phyloP scores from a whole-genome alignment of 345 rosid species.

The Cardamine chenopodiifolia region DNA sequence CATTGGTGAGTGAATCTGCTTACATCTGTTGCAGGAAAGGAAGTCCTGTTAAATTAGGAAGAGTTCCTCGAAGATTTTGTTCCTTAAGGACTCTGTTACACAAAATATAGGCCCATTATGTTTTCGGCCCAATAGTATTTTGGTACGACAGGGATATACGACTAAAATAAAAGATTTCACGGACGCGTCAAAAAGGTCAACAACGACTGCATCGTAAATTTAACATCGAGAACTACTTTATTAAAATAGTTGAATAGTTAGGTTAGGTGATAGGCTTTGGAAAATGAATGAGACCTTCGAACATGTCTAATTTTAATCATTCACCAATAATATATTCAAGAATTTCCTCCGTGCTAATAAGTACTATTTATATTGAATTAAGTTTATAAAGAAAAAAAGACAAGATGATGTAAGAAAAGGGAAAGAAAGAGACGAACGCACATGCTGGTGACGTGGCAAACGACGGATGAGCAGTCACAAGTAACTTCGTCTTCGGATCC shows the following conservation, averaged over 20 bases:
- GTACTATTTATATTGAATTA: too few species aligned
- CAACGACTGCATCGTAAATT: slow-evolving; percentile 10
- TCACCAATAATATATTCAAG: background rate
- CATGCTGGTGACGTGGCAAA: slow-evolving; percentile 51
- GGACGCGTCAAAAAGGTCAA: slow-evolving; percentile 33
- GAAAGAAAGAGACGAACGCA: slow-evolving; percentile 11
- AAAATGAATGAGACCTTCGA: slow-evolving; percentile 6
- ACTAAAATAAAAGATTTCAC: too few species aligned
- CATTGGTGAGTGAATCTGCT: slow-evolving; percentile 12
- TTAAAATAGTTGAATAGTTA: background rate
- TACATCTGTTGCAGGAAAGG: slow-evolving; percentile 53
- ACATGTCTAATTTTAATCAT: background rate
- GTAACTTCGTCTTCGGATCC: slow-evolving; percentile 40
- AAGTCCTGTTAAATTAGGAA: slow-evolving; percentile 52
- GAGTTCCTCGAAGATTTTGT: slow-evolving; percentile 51
- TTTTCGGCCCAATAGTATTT: background rate
- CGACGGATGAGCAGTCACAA: slow-evolving; percentile 50
- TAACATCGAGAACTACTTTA: background rate
- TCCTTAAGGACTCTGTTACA: slow-evolving; percentile 49
- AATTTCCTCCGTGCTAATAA: too few species aligned
- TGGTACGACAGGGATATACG: too few species aligned
- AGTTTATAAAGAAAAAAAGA: background rate
- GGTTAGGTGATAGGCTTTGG: background rate
- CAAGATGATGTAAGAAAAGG: background rate
- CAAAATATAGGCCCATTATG: slow-evolving; percentile 1